Conservation (phyloP, 2,329 filamentous ascomycete genomes). For the Verticillium dahliae region DNA sequence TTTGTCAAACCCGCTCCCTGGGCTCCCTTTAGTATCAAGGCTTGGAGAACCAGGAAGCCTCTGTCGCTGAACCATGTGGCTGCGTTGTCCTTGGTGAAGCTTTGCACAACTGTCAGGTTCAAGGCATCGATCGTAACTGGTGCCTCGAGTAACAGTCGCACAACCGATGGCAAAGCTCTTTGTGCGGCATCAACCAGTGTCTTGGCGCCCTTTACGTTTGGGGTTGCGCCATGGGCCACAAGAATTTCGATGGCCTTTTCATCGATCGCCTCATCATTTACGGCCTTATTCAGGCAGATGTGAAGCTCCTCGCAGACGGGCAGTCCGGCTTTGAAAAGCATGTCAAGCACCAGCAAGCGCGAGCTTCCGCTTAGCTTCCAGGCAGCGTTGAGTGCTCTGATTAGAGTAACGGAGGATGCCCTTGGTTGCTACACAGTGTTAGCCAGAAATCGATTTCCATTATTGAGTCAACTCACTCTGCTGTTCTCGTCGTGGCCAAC, state of each 20-base stretch:
- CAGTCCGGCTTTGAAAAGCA: constrained; percentile 46
- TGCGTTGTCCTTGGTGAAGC: constrained; percentile 34
- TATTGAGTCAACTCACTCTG: constrained; percentile 26
- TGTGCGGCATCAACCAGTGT: constrained; percentile 42
- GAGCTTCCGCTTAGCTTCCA: constrained; percentile 43
- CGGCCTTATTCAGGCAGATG: constrained; percentile 40
- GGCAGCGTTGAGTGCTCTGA: constrained; percentile 44
- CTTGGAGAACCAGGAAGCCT: constrained; percentile 38
- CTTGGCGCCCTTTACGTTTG: constrained; percentile 43
- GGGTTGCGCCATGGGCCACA: constrained; percentile 40
- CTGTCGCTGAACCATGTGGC: constrained; percentile 37
- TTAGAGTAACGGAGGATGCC: constrained; percentile 39
- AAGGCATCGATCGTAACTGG: constrained; percentile 34
- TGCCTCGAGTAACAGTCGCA: constrained; percentile 34
- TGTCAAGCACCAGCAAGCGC: constrained; percentile 39
- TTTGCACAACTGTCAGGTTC: constrained; percentile 34
- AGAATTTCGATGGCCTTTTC: constrained; percentile 8
- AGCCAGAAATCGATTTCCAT: background rate
- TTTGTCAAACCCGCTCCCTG: constrained; percentile 36
- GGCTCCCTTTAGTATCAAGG: constrained; percentile 43
- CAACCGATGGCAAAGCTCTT: constrained; percentile 26
- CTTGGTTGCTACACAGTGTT: constrained; percentile 27
- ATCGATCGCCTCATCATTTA: constrained; percentile 40
- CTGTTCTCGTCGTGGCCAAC: constrained; percentile 31
- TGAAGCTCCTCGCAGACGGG: constrained; percentile 42